Conservation (phyloP, 2,329 filamentous ascomycete species). For the Talaromyces sp. region DNA sequence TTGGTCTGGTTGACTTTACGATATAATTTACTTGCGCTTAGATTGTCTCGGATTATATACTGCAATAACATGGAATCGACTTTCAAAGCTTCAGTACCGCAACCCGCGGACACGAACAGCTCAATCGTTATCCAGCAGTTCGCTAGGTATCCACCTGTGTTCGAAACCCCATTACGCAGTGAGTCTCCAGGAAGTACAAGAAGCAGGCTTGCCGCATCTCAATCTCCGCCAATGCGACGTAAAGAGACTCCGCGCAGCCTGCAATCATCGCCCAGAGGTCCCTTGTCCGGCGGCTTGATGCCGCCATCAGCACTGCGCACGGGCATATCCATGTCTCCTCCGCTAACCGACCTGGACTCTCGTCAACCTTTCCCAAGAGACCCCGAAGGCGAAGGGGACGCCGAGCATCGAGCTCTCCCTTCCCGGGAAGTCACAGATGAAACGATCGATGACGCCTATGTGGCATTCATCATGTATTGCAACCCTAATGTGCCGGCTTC, state of each 20-base stretch:
- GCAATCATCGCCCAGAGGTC: conserved; percentile 38
- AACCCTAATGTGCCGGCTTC: conserved; percentile 74
- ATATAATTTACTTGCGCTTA: background rate
- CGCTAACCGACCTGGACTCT: conserved; percentile 30
- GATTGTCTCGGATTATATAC: background rate
- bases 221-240: conserved; percentile 37
- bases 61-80: conserved; percentile 30
- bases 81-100: conserved; percentile 29
- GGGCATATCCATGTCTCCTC: conserved; percentile 41
- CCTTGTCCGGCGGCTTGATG: conserved; percentile 27
- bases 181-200: conserved; percentile 36
- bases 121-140: conserved; percentile 38
- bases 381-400: conserved; percentile 27
- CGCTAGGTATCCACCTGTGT: conserved; percentile 34
- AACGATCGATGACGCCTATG: conserved; percentile 76
- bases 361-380: conserved; percentile 31
- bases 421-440: conserved; percentile 63
- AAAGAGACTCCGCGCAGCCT: conserved; percentile 38
- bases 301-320: conserved; percentile 29
- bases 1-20: background rate
- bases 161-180: conserved; percentile 36
- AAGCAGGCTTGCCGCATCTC: conserved; percentile 31
- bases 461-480: conserved; percentile 82
- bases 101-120: conserved; percentile 27
- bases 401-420: conserved; percentile 57